phyloP scores from a whole-genome alignment of 345 rosid species.

The Camelina sativa region DNA sequence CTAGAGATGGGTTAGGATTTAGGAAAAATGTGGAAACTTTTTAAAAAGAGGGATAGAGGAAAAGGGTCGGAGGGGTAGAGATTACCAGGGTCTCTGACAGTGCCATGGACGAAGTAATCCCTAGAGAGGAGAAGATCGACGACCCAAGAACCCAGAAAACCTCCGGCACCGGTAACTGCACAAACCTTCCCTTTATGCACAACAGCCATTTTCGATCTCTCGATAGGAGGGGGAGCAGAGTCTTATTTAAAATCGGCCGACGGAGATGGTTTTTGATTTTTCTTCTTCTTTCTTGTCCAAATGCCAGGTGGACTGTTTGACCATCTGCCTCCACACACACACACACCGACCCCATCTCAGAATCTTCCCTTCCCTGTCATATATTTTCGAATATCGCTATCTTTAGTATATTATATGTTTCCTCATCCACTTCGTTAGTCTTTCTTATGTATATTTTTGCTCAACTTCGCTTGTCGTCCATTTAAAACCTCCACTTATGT shows the following conservation, averaged over 20 bases:
- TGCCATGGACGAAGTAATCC: slow-evolving; percentile 62
- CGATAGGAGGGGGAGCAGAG: too few species aligned
- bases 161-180: slow-evolving; percentile 73
- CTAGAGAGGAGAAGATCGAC: slow-evolving; percentile 64
- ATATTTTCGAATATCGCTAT: too few species aligned
- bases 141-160: slow-evolving; percentile 67
- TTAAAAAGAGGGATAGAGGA: not conserved
- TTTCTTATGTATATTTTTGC: too few species aligned
- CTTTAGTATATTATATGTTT: too few species aligned
- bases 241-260: not conserved
- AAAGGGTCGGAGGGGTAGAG: not conserved
- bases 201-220: slow-evolving; percentile 39
- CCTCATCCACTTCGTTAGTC: too few species aligned
- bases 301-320: not conserved
- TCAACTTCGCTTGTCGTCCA: too few species aligned
- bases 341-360: too few species aligned
- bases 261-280: not conserved
- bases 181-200: slow-evolving; percentile 53
- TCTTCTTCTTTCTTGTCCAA: slow-evolving; percentile 4
- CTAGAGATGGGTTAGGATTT: not conserved
- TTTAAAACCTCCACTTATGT: too few species aligned
- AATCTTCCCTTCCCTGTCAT: too few species aligned
- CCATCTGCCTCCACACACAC: not conserved
- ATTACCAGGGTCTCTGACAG: slow-evolving; percentile 63
- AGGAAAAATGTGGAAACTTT: not conserved